Conservation (phyloP, 768 basidiomycete genomes). For the Daedaleopsis sinensis region DNA sequence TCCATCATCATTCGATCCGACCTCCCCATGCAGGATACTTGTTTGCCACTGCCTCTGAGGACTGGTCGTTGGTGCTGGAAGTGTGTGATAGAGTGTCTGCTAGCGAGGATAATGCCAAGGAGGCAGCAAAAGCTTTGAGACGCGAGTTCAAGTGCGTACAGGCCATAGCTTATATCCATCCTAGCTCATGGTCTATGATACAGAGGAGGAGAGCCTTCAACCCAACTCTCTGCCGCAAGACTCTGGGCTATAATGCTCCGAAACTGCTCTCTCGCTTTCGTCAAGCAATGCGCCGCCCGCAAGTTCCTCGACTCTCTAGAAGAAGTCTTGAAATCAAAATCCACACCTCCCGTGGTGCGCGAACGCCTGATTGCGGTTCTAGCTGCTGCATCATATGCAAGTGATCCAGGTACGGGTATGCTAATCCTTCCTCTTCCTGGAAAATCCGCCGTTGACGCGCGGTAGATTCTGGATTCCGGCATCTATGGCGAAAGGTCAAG, state of each 20-base stretch:
- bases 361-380: slow-evolving; percentile 82
- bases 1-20: neutral
- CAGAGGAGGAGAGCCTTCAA: slow-evolving; percentile 75
- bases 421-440: neutral
- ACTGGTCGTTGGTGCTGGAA: slow-evolving; percentile 81
- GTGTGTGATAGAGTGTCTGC: slow-evolving; percentile 83
- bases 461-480: slow-evolving; percentile 58
- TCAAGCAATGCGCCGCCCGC: slow-evolving; percentile 66
- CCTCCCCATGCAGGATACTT: slow-evolving; percentile 55
- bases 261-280: slow-evolving; percentile 75
- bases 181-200: slow-evolving; percentile 10
- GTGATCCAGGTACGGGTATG: slow-evolving; percentile 36
- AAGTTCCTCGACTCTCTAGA: slow-evolving; percentile 84
- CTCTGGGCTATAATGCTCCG: slow-evolving; percentile 91
- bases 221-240: slow-evolving; percentile 76
- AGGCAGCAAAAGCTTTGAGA: slow-evolving; percentile 79
- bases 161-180: slow-evolving; percentile 17
- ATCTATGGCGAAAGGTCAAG: slow-evolving; percentile 82
- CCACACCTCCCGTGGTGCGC: slow-evolving; percentile 78
- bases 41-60: slow-evolving; percentile 78
- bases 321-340: slow-evolving; percentile 61
- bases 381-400: slow-evolving; percentile 78
- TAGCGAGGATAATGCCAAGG: slow-evolving; percentile 75
- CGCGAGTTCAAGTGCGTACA: slow-evolving; percentile 79
- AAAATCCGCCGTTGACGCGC: neutral